These are phyloP conservation scores for Cutaneotrichosporon sp. DNA, from an alignment of 1,284 basidiomycete species.

Conservation along the genomic window DNA sequence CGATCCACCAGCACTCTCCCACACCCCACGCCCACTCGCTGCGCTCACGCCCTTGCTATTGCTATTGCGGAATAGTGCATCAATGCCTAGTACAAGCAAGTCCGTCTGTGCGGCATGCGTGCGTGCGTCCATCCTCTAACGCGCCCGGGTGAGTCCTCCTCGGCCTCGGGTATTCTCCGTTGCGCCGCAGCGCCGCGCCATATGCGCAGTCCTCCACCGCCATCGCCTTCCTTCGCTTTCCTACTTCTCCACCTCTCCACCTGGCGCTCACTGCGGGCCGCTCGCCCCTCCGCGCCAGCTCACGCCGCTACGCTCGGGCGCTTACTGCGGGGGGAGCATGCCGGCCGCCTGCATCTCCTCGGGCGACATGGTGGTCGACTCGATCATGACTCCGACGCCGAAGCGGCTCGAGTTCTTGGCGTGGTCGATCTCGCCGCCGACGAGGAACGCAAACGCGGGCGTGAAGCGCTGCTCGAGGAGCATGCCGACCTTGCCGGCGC, in stretches of 20 bases:
- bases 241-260: neutral
- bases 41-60: neutral
- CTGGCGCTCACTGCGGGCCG: neutral
- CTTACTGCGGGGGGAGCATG: conserved; percentile 43
- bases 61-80: conserved; percentile 34
- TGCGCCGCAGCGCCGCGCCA: conserved; percentile 1
- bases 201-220: conserved; percentile 2
- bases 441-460: conserved; percentile 90
- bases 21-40: neutral
- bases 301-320: neutral
- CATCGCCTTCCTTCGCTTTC: neutral
- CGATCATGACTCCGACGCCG: conserved; percentile 95
- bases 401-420: conserved; percentile 95
- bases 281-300: no score
- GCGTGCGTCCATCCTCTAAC: conserved; percentile 8
- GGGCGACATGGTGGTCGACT: conserved; percentile 57
- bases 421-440: conserved; percentile 98
- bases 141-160: conserved; percentile 2
- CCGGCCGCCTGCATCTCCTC: conserved; percentile 55
- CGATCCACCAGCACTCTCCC: no score
- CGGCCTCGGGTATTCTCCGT: conserved; percentile 7
- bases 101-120: conserved; percentile 10
- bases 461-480: conserved; percentile 94
- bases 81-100: conserved; percentile 40
- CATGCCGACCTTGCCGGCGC: conserved; percentile 89